Conservation (phyloP, 1,284 basidiomycete species). For the Lignosus rhinocerotis region DNA sequence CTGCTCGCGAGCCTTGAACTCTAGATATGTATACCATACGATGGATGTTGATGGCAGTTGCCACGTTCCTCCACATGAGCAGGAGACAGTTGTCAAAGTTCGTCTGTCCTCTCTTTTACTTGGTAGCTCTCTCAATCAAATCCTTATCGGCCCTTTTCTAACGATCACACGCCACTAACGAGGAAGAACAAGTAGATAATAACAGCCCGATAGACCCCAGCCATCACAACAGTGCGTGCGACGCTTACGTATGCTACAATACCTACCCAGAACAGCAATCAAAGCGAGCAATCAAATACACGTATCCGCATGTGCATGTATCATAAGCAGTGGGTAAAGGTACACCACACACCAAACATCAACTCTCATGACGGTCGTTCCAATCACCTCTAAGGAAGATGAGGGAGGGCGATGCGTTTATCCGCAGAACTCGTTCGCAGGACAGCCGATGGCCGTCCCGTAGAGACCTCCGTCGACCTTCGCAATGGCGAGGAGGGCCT, state of each 20-base stretch:
- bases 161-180: not conserved
- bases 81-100: no score
- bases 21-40: no score
- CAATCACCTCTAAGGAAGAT: not conserved
- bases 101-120: no score
- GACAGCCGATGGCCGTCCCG: conserved; percentile 53
- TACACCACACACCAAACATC: not conserved
- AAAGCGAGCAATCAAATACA: not conserved
- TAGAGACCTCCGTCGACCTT: conserved; percentile 49
- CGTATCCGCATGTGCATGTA: not conserved
- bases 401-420: conserved; percentile 17
- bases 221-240: not conserved
- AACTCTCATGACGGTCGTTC: no score
- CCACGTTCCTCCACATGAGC: no score
- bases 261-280: not conserved
- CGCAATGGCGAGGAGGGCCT: conserved; percentile 53
- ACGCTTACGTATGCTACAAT: not conserved
- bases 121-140: no score
- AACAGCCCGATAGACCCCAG: not conserved
- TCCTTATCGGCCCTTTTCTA: no score
- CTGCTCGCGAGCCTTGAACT: no score
- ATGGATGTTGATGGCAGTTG: no score
- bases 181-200: not conserved
- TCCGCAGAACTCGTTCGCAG: conserved; percentile 50
- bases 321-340: not conserved